Percentiles rank a stretch among this genome's conserved stretches.
Evolutionary conservation across 805 yeast genomes (phyloP).

Genomic region (Pichia manshurica): DNA sequence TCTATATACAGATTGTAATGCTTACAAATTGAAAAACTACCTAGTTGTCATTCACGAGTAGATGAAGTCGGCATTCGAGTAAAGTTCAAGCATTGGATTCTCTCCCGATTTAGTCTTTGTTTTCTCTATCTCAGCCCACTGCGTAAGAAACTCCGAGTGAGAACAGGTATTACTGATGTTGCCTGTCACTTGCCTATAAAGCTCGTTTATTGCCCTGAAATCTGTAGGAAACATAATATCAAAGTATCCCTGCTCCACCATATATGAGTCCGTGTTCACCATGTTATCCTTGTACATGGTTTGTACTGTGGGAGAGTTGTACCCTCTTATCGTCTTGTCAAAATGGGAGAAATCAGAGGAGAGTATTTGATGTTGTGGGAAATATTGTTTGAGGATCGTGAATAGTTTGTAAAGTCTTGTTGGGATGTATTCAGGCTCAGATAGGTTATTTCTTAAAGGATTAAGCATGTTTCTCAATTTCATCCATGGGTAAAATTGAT

Average conservation of each 20-base stretch:
- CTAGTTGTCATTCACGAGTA: slow-evolving; percentile 30
- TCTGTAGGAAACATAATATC: slow-evolving; percentile 87
- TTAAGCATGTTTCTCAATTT: slow-evolving; percentile 43
- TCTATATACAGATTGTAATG: not conserved
- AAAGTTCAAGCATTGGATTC: slow-evolving; percentile 76
- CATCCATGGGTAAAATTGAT: slow-evolving; percentile 41
- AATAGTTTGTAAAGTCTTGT: slow-evolving; percentile 64
- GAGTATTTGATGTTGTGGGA: slow-evolving; percentile 72
- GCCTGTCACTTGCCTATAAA: slow-evolving; percentile 62
- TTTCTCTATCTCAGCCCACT: slow-evolving; percentile 64
- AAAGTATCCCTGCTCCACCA: slow-evolving; percentile 82
- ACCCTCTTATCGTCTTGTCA: slow-evolving; percentile 50
- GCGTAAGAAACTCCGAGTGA: slow-evolving; percentile 59
- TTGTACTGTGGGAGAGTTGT: slow-evolving; percentile 73
- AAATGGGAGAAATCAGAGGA: slow-evolving; percentile 61
- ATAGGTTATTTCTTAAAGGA: slow-evolving; percentile 62
- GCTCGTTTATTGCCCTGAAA: slow-evolving; percentile 52
- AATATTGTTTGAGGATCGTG: slow-evolving; percentile 52
- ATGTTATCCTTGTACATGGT: slow-evolving; percentile 62
- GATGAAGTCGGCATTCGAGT: slow-evolving; percentile 68
- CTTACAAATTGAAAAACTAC: not conserved
- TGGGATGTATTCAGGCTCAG: slow-evolving; percentile 79
- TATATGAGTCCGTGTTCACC: slow-evolving; percentile 65
- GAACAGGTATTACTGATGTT: slow-evolving; percentile 47
- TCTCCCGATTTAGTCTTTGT: slow-evolving; percentile 75